phyloP scores from a whole-genome alignment of 2,329 filamentous ascomycete species.

The Phaeosphaeria sp. region DNA sequence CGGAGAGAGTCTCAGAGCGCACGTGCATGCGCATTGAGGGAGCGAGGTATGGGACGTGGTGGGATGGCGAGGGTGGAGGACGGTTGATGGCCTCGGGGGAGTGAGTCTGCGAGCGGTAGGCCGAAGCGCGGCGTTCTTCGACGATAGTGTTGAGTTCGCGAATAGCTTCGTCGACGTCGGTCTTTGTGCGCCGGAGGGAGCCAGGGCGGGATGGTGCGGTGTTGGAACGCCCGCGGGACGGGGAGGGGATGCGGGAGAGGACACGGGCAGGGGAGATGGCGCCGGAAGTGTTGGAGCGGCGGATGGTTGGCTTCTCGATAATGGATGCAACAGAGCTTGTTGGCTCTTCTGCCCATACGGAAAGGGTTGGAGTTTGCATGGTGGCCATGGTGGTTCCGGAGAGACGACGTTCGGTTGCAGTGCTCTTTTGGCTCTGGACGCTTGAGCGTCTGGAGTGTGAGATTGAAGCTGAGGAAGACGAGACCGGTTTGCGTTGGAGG shows the following conservation, averaged over 20 bases:
- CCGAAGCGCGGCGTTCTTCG: slow-evolving; percentile 53
- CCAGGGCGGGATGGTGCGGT: slow-evolving; percentile 44
- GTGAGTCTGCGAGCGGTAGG: slow-evolving; percentile 39
- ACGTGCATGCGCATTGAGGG: slow-evolving; percentile 55
- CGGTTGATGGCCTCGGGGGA: slow-evolving; percentile 34
- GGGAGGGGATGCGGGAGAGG: slow-evolving; percentile 41
- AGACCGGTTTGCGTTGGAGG: slow-evolving; percentile 44
- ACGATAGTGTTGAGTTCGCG: slow-evolving; percentile 58
- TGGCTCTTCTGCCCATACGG: slow-evolving; percentile 34
- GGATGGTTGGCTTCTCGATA: slow-evolving; percentile 27
- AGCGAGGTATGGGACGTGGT: slow-evolving; percentile 56
- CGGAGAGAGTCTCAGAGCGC: slow-evolving; percentile 55
- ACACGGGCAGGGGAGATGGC: slow-evolving; percentile 30
- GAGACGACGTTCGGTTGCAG: slow-evolving; percentile 21
- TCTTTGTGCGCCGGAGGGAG: slow-evolving; percentile 46
- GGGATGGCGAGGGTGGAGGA: slow-evolving; percentile 42
- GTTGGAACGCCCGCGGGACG: slow-evolving; percentile 44
- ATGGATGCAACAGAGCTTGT: slow-evolving; percentile 24
- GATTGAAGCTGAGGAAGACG: slow-evolving; percentile 10
- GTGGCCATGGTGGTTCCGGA: slow-evolving; percentile 31
- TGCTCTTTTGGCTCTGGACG: slow-evolving; percentile 34
- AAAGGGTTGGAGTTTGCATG: slow-evolving; percentile 32
- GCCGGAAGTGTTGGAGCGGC: slow-evolving; percentile 36
- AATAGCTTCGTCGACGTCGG: slow-evolving; percentile 54
- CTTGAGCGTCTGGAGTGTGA: slow-evolving; percentile 37